Evolutionary conservation across 306 rosid genomes (phyloP), one percentile per base, ranked within the genome.

Genomic region (Ammopiptanthus mongolicus): DNA sequence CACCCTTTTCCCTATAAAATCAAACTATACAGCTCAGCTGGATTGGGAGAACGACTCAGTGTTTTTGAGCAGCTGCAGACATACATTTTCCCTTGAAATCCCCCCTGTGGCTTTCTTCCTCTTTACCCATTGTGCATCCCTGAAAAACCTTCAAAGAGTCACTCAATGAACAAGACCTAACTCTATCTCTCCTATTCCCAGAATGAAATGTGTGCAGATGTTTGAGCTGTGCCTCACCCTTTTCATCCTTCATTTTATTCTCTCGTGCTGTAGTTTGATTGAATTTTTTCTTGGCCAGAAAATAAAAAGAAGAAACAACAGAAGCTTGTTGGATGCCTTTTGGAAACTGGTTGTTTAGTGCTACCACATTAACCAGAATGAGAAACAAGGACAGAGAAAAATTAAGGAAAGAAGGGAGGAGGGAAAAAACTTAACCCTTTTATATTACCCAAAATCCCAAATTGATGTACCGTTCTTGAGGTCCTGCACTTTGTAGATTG

Each of bases 1-100:
- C 22, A 34, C 73, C 50, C n/a, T 0, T 57, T 28, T 57, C 58
- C 68, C 46, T 42, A 18, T 58, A 28, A 33, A 73, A 29, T 28
- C 31, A 59, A 73, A 59, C 29, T 59, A 59, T 58, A 44, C 59
- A 12, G 58, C 69, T 73, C 65, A 41, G 22, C 28, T 73, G 59
- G 48, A 59, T 21, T 3, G 21, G 69, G 69, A 29, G 22, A 59
- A 44, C 33, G 12, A 73, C 47, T 59, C 59, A 41, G 47, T 23
- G 34, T 59, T 73, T 46, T 73, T 58, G 47, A 73, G 69, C 31
- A 59, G 69, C 18, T 42, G 8, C 41, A 10, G 21, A 42, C 44
- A n/a, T 15, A 28, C 21, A 50, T 59, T 64, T 36, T 31, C 25
- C 28, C 64, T 33, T 46, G 57, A 72, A 57, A 25, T 6, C 15